Evolutionary conservation across 164 flowering plant species (phyloP).

Genomic region (Cinnamomum micranthum): DNA sequence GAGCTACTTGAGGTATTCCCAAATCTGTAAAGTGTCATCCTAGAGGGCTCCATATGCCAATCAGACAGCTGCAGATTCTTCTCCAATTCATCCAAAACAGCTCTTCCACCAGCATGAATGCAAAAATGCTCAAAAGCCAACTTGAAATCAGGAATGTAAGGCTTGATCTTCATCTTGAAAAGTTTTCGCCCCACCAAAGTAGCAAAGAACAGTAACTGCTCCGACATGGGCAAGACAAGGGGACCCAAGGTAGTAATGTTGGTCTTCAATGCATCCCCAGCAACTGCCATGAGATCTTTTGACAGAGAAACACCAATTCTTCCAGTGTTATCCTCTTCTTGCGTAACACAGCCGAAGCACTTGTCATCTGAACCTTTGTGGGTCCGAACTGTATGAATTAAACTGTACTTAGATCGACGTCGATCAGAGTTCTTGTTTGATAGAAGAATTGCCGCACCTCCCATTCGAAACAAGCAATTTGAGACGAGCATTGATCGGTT

Average conservation of each 20-base stretch:
- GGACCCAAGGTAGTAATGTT: constrained; percentile 87
- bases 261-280: constrained; percentile 85
- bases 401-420: constrained; percentile 56
- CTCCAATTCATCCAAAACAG: constrained; percentile 79
- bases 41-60: constrained; percentile 88
- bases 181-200: constrained; percentile 62
- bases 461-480: constrained; percentile 81
- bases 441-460: constrained; percentile 74
- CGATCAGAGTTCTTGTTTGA: constrained; percentile 65
- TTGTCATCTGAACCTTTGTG: constrained; percentile 81
- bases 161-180: constrained; percentile 77
- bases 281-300: constrained; percentile 83
- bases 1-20: constrained; percentile 89
- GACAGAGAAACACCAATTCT: constrained; percentile 74
- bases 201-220: constrained; percentile 69
- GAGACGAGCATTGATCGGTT: constrained; percentile 83
- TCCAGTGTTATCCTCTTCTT: constrained; percentile 58
- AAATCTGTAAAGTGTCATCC: constrained; percentile 69
- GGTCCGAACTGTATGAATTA: constrained; percentile 76
- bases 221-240: constrained; percentile 81
- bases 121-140: constrained; percentile 87
- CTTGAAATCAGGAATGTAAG: constrained; percentile 83
- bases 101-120: constrained; percentile 93
- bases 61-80: constrained; percentile 69
- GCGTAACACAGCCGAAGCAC: constrained; percentile 71